These are phyloP conservation scores for Xylaria cubensis DNA, from an alignment of 495 filamentous ascomycete genomes.

Conservation along the genomic window DNA sequence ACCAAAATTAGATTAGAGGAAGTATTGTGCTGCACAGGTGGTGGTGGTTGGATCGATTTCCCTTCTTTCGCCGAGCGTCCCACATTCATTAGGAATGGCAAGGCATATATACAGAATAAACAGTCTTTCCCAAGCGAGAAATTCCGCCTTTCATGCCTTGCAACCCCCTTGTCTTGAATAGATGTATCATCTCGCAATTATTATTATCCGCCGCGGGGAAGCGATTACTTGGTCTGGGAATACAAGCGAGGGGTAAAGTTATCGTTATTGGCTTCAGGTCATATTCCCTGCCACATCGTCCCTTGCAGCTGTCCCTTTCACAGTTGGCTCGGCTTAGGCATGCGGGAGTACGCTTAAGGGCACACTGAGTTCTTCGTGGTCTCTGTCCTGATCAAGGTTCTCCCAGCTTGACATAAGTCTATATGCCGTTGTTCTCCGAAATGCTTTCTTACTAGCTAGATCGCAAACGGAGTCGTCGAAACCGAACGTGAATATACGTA, in stretches of 20 bases:
- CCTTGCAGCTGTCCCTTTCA: not conserved
- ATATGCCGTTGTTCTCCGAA: not conserved
- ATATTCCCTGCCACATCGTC: not conserved
- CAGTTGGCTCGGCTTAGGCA: not conserved
- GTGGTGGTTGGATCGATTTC: not conserved
- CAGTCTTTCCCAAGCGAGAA: not conserved
- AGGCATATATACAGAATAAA: slow-evolving; percentile 14
- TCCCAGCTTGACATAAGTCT: no score
- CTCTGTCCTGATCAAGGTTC: not conserved
- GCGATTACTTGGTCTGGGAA: slow-evolving; percentile 1
- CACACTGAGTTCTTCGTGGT: not conserved
- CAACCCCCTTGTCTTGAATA: not conserved
- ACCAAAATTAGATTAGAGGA: slow-evolving; percentile 23
- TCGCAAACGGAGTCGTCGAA: not conserved
- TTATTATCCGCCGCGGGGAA: not conserved
- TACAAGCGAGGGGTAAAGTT: slow-evolving; percentile 2
- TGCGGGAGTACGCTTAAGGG: not conserved
- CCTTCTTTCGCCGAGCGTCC: slow-evolving; percentile 10
- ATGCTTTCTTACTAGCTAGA: not conserved
- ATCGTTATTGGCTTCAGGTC: not conserved
- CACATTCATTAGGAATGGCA: not conserved
- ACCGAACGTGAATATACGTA: not conserved
- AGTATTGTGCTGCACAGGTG: slow-evolving; percentile 1
- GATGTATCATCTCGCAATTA: not conserved
- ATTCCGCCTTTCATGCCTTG: not conserved